A percentile compares a stretch with the other conserved stretches of the same genome.
Conservation (phyloP, 1,139 yeast species). For the Debaryomyces sp. region DNA sequence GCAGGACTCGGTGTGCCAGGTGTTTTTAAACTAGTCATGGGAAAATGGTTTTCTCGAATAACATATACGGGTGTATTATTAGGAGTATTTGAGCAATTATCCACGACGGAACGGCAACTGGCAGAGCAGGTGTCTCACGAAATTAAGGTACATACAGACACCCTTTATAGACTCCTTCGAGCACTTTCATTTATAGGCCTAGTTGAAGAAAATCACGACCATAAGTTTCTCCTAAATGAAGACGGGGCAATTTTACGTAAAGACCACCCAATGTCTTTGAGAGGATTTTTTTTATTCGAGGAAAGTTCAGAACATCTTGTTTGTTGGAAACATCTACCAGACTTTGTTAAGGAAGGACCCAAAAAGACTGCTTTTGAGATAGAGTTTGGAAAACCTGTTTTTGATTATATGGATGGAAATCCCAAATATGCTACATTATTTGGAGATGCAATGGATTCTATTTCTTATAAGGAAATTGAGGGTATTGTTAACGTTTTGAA, state of each 20-base stretch:
- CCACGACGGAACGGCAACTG: neutral
- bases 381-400: conserved; percentile 1
- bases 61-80: neutral
- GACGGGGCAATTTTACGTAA: conserved; percentile 1
- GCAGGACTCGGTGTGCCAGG: conserved; percentile 1
- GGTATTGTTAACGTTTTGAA: neutral
- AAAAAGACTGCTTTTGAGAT: neutral
- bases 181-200: neutral
- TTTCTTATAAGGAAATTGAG: conserved; percentile 3
- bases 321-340: neutral
- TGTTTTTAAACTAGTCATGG: neutral
- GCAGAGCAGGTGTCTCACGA: neutral
- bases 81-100: neutral
- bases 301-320: neutral
- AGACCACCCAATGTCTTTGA: conserved; percentile 5
- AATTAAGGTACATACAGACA: neutral
- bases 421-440: neutral
- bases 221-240: neutral
- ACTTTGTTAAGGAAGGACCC: conserved; percentile 1
- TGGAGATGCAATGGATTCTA: conserved; percentile 1
- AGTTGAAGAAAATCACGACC: neutral
- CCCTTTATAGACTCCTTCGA: neutral
- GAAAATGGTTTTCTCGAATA: conserved; percentile 2
- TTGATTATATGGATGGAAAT: neutral
- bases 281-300: neutral